A percentile compares a stretch with the other conserved stretches of the same genome.
These are phyloP conservation scores for Cyberlindnera galapagoensis DNA, from an alignment of 805 yeast genomes.

Conservation along the genomic window DNA sequence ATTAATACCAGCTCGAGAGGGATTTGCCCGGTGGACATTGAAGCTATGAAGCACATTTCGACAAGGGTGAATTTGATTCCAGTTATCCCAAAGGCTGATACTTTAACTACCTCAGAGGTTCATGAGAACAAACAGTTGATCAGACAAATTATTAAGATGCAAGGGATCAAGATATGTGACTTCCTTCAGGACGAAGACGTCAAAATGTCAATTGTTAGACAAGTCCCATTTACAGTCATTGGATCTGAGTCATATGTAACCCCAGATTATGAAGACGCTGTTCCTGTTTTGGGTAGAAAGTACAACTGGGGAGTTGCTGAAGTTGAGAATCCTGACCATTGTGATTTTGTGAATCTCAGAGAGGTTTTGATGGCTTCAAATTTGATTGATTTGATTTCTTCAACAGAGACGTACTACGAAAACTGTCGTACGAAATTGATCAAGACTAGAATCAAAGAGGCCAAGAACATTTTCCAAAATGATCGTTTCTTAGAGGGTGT, in stretches of 20 bases:
- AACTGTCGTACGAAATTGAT: constrained; percentile 55
- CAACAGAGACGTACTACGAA: constrained; percentile 75
- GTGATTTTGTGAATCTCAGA: constrained; percentile 67
- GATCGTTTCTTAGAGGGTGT: constrained; percentile 10
- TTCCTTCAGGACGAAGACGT: constrained; percentile 34
- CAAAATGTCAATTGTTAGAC: constrained; percentile 26
- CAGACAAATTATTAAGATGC: constrained; percentile 41
- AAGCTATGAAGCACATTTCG: constrained; percentile 63
- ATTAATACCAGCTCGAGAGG: constrained; percentile 62
- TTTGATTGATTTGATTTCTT: constrained; percentile 69
- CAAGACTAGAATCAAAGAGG: constrained; percentile 34
- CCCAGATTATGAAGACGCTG: constrained; percentile 13
- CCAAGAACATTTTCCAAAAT: constrained; percentile 15
- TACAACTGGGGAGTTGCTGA: constrained; percentile 87
- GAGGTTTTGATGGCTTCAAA: constrained; percentile 59
- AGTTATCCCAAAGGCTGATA: constrained; percentile 75
- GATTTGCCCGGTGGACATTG: constrained; percentile 61
- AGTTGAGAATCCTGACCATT: constrained; percentile 68
- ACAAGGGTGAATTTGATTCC: constrained; percentile 77
- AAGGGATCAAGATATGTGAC: constrained; percentile 56
- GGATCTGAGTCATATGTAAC: constrained; percentile 50
- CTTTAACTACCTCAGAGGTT: constrained; percentile 54
- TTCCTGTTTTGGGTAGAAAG: constrained; percentile 58
- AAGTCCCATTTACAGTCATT: constrained; percentile 67
- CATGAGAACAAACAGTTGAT: constrained; percentile 46